phyloP scores from a whole-genome alignment of 2,329 filamentous ascomycete genomes.

The Fusarium chaquense region DNA sequence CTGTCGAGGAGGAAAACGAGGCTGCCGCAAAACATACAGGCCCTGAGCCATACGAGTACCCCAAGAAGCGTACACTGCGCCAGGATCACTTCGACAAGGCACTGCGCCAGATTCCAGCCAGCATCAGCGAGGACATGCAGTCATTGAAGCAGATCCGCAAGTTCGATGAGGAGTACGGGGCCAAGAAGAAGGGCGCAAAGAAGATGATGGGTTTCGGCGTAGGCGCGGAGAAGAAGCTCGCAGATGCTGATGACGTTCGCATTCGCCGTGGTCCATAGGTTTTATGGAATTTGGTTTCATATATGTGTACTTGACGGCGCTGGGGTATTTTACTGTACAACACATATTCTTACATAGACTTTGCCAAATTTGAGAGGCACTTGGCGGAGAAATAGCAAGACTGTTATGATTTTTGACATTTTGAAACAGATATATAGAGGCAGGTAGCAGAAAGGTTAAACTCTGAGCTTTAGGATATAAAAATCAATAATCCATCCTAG shows the following conservation, averaged over 20 bases:
- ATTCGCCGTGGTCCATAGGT: conserved; percentile 52
- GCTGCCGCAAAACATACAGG: conserved; percentile 55
- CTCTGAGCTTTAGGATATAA: too few species aligned
- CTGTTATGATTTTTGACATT: conserved; percentile 1
- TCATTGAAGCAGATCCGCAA: conserved; percentile 87
- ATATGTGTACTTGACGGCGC: conserved; percentile 15
- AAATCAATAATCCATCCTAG: too few species aligned
- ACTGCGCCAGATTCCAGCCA: conserved; percentile 88
- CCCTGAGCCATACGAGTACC: conserved; percentile 68
- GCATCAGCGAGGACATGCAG: conserved; percentile 93
- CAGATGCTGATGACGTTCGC: conserved; percentile 59
- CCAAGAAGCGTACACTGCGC: conserved; percentile 67
- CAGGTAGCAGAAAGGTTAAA: too few species aligned
- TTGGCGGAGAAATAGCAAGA: conserved; percentile 5
- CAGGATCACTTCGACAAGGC: conserved; percentile 85
- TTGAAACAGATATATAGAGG: not conserved
- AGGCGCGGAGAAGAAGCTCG: conserved; percentile 51
- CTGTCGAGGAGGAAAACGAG: conserved; percentile 78
- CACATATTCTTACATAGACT: conserved; percentile 37
- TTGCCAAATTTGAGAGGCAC: conserved; percentile 13
- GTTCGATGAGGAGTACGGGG: conserved; percentile 96
- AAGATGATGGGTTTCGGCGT: conserved; percentile 71
- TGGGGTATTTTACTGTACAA: conserved; percentile 21
- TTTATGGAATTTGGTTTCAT: conserved; percentile 3
- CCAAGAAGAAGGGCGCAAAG: conserved; percentile 75